Conservation (phyloP, 2,329 filamentous ascomycete genomes). For the Magnaporthiopsis incrustans region DNA sequence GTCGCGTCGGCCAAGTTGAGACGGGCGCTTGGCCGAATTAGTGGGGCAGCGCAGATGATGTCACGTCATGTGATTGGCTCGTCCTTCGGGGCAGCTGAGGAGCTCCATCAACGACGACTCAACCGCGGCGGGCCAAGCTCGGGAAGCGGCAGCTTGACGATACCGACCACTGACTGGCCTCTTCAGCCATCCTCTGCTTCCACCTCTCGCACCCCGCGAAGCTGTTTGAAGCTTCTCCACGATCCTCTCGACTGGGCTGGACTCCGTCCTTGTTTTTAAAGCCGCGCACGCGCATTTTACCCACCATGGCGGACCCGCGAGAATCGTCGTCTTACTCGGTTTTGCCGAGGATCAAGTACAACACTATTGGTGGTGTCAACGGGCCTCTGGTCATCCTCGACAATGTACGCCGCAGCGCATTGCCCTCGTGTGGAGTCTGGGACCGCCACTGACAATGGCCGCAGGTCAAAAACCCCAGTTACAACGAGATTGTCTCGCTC, state of each 20-base stretch:
- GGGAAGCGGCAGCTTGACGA: slow-evolving; percentile 1
- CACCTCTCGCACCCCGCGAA: background rate
- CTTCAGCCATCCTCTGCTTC: slow-evolving; percentile 3
- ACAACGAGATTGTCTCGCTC: slow-evolving; percentile 95
- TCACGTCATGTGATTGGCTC: slow-evolving; percentile 8
- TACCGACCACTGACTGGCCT: background rate
- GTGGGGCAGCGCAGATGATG: slow-evolving; percentile 6
- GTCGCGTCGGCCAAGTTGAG: background rate
- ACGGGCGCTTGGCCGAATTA: background rate
- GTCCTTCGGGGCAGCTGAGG: slow-evolving; percentile 4
- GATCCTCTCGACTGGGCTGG: background rate
- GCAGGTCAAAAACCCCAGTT: slow-evolving; percentile 93
- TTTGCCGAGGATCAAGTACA: slow-evolving; percentile 71
- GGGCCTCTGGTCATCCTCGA: slow-evolving; percentile 96
- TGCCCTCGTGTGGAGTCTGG: background rate
- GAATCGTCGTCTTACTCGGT: slow-evolving; percentile 53
- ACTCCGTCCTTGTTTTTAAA: background rate
- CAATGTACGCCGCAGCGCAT: slow-evolving; percentile 55
- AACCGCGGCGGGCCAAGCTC: slow-evolving; percentile 3
- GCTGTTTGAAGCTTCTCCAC: background rate
- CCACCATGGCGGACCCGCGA: slow-evolving; percentile 47
- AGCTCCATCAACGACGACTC: slow-evolving; percentile 3
- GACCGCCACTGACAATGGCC: slow-evolving; percentile 16
- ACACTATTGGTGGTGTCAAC: slow-evolving; percentile 97
- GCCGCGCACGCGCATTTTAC: background rate